phyloP scores from a whole-genome alignment of 192 early-diverging fungal species.

The Gaertneriomyces semiglobifer region DNA sequence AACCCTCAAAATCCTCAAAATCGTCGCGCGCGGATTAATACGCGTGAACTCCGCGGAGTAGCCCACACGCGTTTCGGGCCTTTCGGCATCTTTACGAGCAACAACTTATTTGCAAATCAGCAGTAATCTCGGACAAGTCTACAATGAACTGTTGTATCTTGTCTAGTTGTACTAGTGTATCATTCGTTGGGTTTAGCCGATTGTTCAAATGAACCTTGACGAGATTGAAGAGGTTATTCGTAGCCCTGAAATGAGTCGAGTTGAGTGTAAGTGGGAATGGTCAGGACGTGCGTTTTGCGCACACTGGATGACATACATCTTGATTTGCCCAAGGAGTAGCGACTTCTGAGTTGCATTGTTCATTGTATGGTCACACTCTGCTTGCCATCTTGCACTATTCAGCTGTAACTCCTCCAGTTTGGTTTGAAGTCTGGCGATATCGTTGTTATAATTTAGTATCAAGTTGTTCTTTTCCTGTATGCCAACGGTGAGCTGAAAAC shows the following conservation, averaged over 20 bases:
- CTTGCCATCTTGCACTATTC: slow-evolving; percentile 47
- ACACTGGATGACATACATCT: slow-evolving; percentile 44
- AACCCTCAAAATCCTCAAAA: too few relatives aligned
- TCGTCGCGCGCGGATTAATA: too few relatives aligned
- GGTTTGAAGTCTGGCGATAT: slow-evolving; percentile 59
- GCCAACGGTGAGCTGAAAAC: too few relatives aligned
- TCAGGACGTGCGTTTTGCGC: background rate
- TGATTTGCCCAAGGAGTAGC: slow-evolving; percentile 57
- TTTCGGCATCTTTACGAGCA: too few relatives aligned
- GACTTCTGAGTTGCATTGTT: slow-evolving; percentile 55
- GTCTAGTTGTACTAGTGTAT: slow-evolving; percentile 53
- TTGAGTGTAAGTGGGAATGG: background rate
- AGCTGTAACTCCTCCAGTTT: slow-evolving; percentile 51
- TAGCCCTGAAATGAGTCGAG: slow-evolving; percentile 39
- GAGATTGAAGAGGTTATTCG: slow-evolving; percentile 56
- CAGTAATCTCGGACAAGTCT: slow-evolving; percentile 30
- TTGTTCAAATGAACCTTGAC: slow-evolving; percentile 59
- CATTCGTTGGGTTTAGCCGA: slow-evolving; percentile 39
- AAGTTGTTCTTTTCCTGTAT: slow-evolving; percentile 56
- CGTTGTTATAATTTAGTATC: slow-evolving; percentile 63
- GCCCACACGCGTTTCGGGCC: too few relatives aligned
- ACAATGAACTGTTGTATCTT: slow-evolving; percentile 61
- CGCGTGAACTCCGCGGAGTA: too few relatives aligned
- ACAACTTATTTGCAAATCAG: slow-evolving; percentile 9
- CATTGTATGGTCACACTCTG: slow-evolving; percentile 51